Conservation (phyloP, 1,284 basidiomycete species). For the Sporisorium reilianum region DNA sequence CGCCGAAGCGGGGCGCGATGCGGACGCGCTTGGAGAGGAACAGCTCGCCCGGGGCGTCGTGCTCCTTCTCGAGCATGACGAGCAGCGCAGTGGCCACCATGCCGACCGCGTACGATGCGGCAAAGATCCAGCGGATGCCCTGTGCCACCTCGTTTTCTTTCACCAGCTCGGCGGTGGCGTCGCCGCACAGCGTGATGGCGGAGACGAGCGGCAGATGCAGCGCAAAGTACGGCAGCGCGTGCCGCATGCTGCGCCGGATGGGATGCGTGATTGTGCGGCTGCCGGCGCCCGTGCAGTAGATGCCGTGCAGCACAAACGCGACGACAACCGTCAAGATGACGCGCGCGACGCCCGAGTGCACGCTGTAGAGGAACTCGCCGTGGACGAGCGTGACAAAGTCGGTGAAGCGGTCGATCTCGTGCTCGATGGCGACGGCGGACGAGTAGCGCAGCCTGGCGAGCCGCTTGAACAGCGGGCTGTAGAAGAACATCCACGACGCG, state of each 20-base stretch:
- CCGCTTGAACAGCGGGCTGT: constrained; percentile 53
- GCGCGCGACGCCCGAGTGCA: constrained; percentile 47
- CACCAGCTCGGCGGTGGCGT: constrained; percentile 54
- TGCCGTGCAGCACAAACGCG: constrained; percentile 51
- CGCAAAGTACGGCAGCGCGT: constrained; percentile 42
- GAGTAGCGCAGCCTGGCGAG: constrained; percentile 52
- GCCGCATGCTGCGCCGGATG: constrained; percentile 33
- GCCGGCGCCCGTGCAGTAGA: constrained; percentile 50
- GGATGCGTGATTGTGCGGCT: constrained; percentile 49
- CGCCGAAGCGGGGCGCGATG: constrained; percentile 46
- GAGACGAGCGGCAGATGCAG: constrained; percentile 56
- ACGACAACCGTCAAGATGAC: constrained; percentile 49
- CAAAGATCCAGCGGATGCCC: constrained; percentile 55
- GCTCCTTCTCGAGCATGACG: constrained; percentile 54
- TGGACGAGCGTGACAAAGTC: constrained; percentile 63
- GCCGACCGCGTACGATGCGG: constrained; percentile 51
- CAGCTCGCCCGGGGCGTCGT: constrained; percentile 50
- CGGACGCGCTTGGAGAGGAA: constrained; percentile 45
- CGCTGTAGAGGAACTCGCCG: constrained; percentile 56
- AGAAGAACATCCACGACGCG: constrained; percentile 52
- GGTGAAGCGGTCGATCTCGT: constrained; percentile 61
- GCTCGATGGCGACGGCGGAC: constrained; percentile 60
- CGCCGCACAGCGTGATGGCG: constrained; percentile 59
- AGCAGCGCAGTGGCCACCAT: constrained; percentile 49
- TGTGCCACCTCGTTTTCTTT: constrained; percentile 47